Base-by-base conservation (phyloP, 2,329 filamentous ascomycete species). In the Tolypocladium endophyticum region DNA sequence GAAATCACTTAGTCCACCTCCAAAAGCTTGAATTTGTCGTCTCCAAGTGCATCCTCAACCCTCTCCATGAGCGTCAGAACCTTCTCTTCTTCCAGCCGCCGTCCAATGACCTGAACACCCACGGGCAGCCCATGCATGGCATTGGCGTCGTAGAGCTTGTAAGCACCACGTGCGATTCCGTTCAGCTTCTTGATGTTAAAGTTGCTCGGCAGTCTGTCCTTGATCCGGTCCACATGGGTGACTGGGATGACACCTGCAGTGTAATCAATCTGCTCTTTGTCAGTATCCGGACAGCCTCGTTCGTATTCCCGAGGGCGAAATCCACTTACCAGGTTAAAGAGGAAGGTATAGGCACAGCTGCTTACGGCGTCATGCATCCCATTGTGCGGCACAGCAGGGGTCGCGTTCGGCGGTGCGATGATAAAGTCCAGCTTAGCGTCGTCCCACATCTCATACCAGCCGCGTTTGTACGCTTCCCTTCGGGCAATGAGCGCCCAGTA, bases 101-200 rank as follows among this genome's bases (percentile, higher is more conserved):
- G 79, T 0, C 91, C 91, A 0, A 96, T 87, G 30, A 96, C 80
- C 73, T 96, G 92, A 9, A 97, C 86, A 0, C 85, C 92, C 0
- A 96, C 90, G 0, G 93, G 93, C 47, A 97, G 76, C 0, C 92
- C 92, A 55, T 90, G 87, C 92, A 97, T 97, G 61, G 84, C 85
- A 18, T 78, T 75, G 0, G 90, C 86, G 71, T 97, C 85, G 71
- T 97, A 97, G 66, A 91, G 81, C 73, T 89, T 91, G 73, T 94
- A 96, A 0, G 90, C 92, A 3, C 92, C 91, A 60, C 81, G 80
- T 0, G 91, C 90, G 11, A 97, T 85, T 3, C 88, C 87, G 65
- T 96, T 94, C 57, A 93, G 79, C 59, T 83, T 83, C 59, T 78
- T 80, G 55, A 87, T 71, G 38, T 81, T 81, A 72, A 87, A 89